These are phyloP conservation scores for Pterula multifida DNA, from an alignment of 1,284 basidiomycete genomes.

Conservation along the genomic window DNA sequence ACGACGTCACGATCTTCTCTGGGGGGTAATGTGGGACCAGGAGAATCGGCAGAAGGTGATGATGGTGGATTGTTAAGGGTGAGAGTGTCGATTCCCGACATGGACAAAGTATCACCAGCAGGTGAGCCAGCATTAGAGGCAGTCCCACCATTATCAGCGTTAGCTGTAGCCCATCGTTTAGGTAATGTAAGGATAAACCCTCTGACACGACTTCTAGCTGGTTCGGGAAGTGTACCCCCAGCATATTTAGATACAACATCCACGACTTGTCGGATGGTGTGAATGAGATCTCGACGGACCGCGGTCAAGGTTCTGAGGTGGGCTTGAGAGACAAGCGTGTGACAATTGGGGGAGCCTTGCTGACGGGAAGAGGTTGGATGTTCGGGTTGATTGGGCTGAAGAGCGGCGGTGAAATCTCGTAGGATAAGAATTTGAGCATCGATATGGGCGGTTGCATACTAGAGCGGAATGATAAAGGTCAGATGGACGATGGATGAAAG, in stretches of 20 bases:
- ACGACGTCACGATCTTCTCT: not conserved
- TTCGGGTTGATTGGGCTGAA: conserved; percentile 32
- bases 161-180: conserved; percentile 56
- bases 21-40: not conserved
- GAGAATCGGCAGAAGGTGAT: not conserved
- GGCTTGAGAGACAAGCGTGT: conserved; percentile 30
- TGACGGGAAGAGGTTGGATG: conserved; percentile 13
- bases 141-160: conserved; percentile 10
- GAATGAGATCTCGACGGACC: conserved; percentile 74
- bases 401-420: conserved; percentile 66
- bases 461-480: conserved; percentile 7
- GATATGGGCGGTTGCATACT: conserved; percentile 84
- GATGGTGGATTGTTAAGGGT: not conserved
- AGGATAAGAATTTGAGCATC: conserved; percentile 80
- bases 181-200: conserved; percentile 77
- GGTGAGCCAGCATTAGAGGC: not conserved
- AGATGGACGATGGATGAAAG: conserved; percentile 1
- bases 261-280: conserved; percentile 81
- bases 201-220: conserved; percentile 65
- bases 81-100: not conserved
- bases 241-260: conserved; percentile 82
- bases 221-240: conserved; percentile 75
- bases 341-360: conserved; percentile 22
- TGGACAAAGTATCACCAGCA: not conserved
- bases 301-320: conserved; percentile 58